These are phyloP conservation scores for Microdochium nivale DNA, from an alignment of 2,329 filamentous ascomycete genomes.

Conservation along the genomic window DNA sequence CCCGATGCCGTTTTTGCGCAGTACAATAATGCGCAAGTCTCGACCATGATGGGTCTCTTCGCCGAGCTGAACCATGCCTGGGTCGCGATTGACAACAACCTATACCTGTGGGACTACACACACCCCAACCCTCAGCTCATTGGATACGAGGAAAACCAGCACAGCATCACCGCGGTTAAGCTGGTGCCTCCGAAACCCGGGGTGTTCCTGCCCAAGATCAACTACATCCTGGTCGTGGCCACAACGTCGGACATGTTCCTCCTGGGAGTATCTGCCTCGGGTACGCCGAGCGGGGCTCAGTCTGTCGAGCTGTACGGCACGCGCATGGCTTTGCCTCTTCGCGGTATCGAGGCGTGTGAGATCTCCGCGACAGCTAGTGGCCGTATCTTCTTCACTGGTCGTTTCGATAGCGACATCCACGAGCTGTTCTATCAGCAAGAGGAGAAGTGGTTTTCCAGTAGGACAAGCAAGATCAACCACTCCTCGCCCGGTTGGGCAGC, in stretches of 20 bases:
- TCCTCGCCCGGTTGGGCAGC: conserved; percentile 65
- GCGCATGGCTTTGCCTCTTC: conserved; percentile 70
- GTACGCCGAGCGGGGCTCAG: conserved; percentile 60
- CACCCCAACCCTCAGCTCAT: conserved; percentile 84
- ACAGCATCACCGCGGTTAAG: conserved; percentile 86
- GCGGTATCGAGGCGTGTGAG: conserved; percentile 66
- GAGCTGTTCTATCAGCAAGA: conserved; percentile 96
- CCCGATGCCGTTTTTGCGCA: conserved; percentile 89
- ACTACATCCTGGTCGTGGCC: conserved; percentile 80
- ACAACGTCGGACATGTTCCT: conserved; percentile 79
- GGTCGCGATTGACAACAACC: conserved; percentile 89
- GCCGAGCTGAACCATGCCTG: conserved; percentile 92
- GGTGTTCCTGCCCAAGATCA: conserved; percentile 82
- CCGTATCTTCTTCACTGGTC: conserved; percentile 86
- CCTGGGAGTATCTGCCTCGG: conserved; percentile 68
- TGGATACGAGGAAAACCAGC: conserved; percentile 81
- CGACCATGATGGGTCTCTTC: conserved; percentile 92
- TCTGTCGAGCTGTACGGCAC: conserved; percentile 79
- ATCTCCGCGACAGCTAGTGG: conserved; percentile 78
- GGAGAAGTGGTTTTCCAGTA: conserved; percentile 90
- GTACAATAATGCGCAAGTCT: conserved; percentile 78
- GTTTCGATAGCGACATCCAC: conserved; percentile 75
- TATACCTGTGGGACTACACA: conserved; percentile 98
- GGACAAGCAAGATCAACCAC: conserved; percentile 84
- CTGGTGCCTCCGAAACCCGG: conserved; percentile 76